These are phyloP conservation scores for Fomitopsis serialis DNA, from an alignment of 768 basidiomycete genomes.

Conservation along the genomic window DNA sequence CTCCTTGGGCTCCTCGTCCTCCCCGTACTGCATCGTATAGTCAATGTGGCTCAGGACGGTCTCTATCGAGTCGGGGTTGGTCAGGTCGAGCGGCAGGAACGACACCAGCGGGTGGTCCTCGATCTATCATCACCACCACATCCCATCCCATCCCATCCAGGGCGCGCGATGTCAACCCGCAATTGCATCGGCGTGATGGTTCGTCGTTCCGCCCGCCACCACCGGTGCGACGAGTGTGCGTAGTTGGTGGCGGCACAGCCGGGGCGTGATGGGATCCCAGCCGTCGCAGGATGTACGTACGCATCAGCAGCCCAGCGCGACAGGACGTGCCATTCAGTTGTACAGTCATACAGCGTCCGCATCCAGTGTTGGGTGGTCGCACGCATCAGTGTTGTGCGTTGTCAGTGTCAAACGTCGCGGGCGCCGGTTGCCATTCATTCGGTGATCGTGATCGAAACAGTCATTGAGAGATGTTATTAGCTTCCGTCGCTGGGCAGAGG, in stretches of 20 bases:
- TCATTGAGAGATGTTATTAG: neutral
- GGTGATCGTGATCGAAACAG: too few species aligned
- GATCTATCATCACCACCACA: slow-evolving; percentile 50
- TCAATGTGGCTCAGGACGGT: slow-evolving; percentile 93
- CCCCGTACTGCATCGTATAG: slow-evolving; percentile 97
- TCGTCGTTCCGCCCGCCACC: neutral
- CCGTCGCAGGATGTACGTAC: too few species aligned
- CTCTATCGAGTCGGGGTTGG: slow-evolving; percentile 84
- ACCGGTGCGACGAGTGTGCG: neutral
- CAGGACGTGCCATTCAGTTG: neutral
- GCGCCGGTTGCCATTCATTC: too few species aligned
- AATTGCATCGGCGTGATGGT: too few species aligned
- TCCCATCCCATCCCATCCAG: slow-evolving; percentile 2
- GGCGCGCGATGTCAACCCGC: neutral
- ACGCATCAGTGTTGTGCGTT: too few species aligned
- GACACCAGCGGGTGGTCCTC: slow-evolving; percentile 98
- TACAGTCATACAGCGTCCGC: too few species aligned
- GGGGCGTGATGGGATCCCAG: neutral
- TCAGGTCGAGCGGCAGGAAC: slow-evolving; percentile 91
- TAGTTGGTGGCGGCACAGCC: neutral
- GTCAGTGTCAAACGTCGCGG: too few species aligned
- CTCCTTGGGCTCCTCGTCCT: slow-evolving; percentile 97
- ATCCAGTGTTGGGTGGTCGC: too few species aligned
- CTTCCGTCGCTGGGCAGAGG: neutral
- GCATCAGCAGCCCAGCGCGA: neutral